Conservation (phyloP, 2,329 filamentous ascomycete species). For the Cyclaneusma minus region DNA sequence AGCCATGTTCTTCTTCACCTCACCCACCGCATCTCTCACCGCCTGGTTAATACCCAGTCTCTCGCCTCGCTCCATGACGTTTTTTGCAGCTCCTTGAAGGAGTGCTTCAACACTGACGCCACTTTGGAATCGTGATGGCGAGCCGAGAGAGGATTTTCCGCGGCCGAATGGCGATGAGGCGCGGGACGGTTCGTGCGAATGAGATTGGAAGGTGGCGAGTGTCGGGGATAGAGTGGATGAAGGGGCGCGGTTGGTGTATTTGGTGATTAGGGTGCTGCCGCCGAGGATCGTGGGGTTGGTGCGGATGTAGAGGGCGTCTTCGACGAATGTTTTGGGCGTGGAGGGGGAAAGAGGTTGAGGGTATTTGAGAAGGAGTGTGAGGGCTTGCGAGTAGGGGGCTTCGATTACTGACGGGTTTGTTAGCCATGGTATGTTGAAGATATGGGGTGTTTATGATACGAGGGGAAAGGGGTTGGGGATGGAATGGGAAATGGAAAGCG, state of each 20-base stretch:
- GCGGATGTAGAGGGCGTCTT: slow-evolving; percentile 66
- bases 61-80: slow-evolving; percentile 57
- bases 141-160: slow-evolving; percentile 15
- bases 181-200: slow-evolving; percentile 5
- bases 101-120: slow-evolving; percentile 53
- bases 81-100: slow-evolving; percentile 62
- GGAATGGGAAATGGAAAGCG: slow-evolving; percentile 22
- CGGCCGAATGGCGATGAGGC: slow-evolving; percentile 15
- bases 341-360: slow-evolving; percentile 47
- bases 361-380: slow-evolving; percentile 74
- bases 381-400: slow-evolving; percentile 72
- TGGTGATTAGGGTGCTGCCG: slow-evolving; percentile 49
- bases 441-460: slow-evolving; percentile 1
- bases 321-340: slow-evolving; percentile 64
- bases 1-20: slow-evolving; percentile 65
- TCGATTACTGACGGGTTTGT: slow-evolving; percentile 47
- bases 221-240: too few relatives aligned
- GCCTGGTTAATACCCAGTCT: slow-evolving; percentile 68
- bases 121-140: slow-evolving; percentile 21
- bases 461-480: too few relatives aligned
- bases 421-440: slow-evolving; percentile 3
- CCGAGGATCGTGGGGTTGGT: slow-evolving; percentile 47
- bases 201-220: too few relatives aligned
- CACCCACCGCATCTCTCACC: slow-evolving; percentile 65
- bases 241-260: slow-evolving; percentile 49